These are phyloP conservation scores for Tolypocladium tundrense DNA, from an alignment of 2,329 filamentous ascomycete species.

Conservation along the genomic window DNA sequence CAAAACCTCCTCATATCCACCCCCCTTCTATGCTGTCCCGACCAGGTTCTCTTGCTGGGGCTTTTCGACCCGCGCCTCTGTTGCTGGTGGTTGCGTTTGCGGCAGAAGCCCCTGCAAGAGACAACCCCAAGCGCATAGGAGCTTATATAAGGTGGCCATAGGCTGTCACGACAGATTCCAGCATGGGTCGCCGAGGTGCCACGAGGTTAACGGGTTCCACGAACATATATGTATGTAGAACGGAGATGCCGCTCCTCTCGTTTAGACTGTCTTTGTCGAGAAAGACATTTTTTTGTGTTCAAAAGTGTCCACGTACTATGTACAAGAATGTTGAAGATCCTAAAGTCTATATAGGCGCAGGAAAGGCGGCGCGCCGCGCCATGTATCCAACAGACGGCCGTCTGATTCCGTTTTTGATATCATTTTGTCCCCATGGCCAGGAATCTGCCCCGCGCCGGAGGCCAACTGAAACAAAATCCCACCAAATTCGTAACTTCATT, in stretches of 20 bases:
- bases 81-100: no score
- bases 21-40: no score
- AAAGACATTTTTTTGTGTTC: neutral
- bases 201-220: no score
- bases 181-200: no score
- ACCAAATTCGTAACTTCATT: neutral
- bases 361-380: neutral
- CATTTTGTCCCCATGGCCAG: neutral
- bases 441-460: neutral
- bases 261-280: neutral
- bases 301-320: neutral
- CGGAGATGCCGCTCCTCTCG: neutral
- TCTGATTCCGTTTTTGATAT: neutral
- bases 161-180: no score
- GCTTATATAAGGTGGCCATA: no score
- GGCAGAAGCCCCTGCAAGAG: no score
- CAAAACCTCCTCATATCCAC: no score
- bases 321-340: neutral
- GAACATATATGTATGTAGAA: no score
- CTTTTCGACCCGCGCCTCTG: neutral
- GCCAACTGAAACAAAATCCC: neutral
- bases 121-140: no score
- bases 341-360: neutral
- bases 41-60: no score
- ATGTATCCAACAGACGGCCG: neutral